Evolutionary conservation across 768 basidiomycete genomes (phyloP).

Genomic region (Pisolithus orientalis): DNA sequence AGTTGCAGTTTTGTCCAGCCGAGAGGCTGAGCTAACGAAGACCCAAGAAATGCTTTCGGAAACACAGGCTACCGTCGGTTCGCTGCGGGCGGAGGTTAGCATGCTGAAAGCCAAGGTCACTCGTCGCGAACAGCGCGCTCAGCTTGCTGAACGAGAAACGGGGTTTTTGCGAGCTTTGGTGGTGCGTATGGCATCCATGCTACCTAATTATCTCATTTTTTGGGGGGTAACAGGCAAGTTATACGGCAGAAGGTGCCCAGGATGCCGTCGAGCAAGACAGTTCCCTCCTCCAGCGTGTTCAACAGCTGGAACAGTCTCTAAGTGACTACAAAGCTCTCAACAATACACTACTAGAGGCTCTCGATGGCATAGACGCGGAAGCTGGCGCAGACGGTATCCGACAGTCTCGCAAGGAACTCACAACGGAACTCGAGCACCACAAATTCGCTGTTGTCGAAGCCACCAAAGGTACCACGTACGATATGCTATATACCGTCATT

Average conservation of each 20-base stretch:
- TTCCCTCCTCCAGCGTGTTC: constrained; percentile 37
- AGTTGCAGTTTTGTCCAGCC: constrained; percentile 43
- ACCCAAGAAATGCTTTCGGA: constrained; percentile 33
- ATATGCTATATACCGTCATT: not conserved
- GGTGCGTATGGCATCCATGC: constrained; percentile 32
- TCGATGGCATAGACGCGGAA: constrained; percentile 41
- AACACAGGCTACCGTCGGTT: constrained; percentile 25
- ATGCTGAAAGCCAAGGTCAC: constrained; percentile 32
- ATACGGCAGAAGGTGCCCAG: constrained; percentile 44
- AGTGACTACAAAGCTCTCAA: constrained; percentile 50
- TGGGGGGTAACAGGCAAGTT: constrained; percentile 53
- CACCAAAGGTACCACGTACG: constrained; percentile 33
- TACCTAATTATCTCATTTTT: not conserved
- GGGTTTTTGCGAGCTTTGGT: constrained; percentile 63
- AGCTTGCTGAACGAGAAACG: constrained; percentile 53
- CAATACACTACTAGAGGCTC: constrained; percentile 37
- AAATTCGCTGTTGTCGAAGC: constrained; percentile 31
- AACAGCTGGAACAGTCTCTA: constrained; percentile 51
- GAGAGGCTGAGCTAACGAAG: constrained; percentile 46
- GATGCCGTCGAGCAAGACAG: constrained; percentile 21
- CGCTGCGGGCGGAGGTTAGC: constrained; percentile 32
- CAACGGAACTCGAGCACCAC: constrained; percentile 33
- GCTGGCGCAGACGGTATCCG: constrained; percentile 13
- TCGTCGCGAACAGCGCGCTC: constrained; percentile 34
- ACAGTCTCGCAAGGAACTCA: constrained; percentile 33